Conservation (phyloP, 768 basidiomycete species). For the Suillus spraguei region DNA sequence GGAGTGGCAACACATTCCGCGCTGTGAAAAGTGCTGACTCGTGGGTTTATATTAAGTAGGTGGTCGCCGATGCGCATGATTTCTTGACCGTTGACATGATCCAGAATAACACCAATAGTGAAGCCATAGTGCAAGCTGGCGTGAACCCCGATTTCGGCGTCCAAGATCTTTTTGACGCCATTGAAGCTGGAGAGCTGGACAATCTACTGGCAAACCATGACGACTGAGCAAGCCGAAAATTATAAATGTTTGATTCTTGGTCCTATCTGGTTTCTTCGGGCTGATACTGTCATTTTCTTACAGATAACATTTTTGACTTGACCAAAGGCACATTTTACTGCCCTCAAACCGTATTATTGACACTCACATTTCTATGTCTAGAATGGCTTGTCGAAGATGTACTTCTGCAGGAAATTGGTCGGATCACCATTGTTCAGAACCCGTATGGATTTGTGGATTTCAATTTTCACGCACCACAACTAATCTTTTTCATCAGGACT, state of each 20-base stretch:
- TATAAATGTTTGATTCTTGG: slow-evolving; percentile 34
- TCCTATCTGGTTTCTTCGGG: background rate
- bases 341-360: background rate
- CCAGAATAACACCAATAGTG: slow-evolving; percentile 38
- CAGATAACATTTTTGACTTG: slow-evolving; percentile 53
- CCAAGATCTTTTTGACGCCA: slow-evolving; percentile 56
- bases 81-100: slow-evolving; percentile 19
- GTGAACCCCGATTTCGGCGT: slow-evolving; percentile 54
- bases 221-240: slow-evolving; percentile 51
- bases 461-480: slow-evolving; percentile 2
- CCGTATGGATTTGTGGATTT: slow-evolving; percentile 24
- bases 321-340: slow-evolving; percentile 39
- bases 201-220: slow-evolving; percentile 57
- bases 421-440: slow-evolving; percentile 41
- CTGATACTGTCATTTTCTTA: slow-evolving; percentile 9
- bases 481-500: slow-evolving; percentile 6
- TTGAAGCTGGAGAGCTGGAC: slow-evolving; percentile 57
- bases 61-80: slow-evolving; percentile 17
- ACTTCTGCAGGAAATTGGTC: slow-evolving; percentile 37
- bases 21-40: slow-evolving; percentile 47
- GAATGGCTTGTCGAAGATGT: slow-evolving; percentile 41
- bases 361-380: slow-evolving; percentile 14
- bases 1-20: slow-evolving; percentile 52
- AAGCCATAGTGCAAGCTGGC: slow-evolving; percentile 41
- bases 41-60: slow-evolving; percentile 54